Base-by-base conservation (phyloP, 2,329 filamentous ascomycete species). In the Cucurbitaria berberidis region DNA sequence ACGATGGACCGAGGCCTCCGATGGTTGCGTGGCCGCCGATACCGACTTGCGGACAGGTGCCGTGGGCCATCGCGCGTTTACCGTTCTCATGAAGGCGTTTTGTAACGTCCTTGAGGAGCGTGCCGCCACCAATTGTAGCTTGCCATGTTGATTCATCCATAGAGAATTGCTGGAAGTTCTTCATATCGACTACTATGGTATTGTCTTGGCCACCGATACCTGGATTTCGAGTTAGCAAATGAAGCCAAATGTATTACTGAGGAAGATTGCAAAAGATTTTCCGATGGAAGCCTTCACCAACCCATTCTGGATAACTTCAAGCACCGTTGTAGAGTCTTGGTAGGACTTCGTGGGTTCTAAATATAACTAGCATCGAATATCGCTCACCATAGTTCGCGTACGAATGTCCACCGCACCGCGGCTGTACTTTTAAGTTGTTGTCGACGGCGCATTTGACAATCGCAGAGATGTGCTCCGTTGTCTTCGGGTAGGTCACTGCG, bases 381-480 rank as follows among this genome's bases (percentile, higher is more conserved):
- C 13, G 29, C 51, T 3, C 57, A 67, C 70, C 67, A 55, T 80
- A 79, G 1, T 80, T 80, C 0, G 75, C 86, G 55, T 86, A 89
- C 0, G 84, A 87, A 60, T 89, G 86, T 0, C 86, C 86, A 3
- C 86, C 86, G 1, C 83, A 84, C 40, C 80, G 82, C n/a, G 86
- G 80, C 64, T 88, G 84, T 0, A 88, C 83, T 55, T 82, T 81
- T 34, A 83, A 66, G 5, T 74, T 75, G 55, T 79, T 77, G 9
- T 78, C 63, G 0, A 71, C 77, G 0, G 85, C 86, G 60, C 86
- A 88, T 58, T 82, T 82, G 36, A 89, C 77, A 15, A 85, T 81
- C 1, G 68, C 79, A 0, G 84, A 78, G 2, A 88, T 80, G 39
- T 87, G 81, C 3, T 81, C 68, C 1, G 80, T 74, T 0, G 72